These are phyloP conservation scores for Lactarius trivialis DNA, from an alignment of 768 basidiomycete genomes.

Conservation along the genomic window DNA sequence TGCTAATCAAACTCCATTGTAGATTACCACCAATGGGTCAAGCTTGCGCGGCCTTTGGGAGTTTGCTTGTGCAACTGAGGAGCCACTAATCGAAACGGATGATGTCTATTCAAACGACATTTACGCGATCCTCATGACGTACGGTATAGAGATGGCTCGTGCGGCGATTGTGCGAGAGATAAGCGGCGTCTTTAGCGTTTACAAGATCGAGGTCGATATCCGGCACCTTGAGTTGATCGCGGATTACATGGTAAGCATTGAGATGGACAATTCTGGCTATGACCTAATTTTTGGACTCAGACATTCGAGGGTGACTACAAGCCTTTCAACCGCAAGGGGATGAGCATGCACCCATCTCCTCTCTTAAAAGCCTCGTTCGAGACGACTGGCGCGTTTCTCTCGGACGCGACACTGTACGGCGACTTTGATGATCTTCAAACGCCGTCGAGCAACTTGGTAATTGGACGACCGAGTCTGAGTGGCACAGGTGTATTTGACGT, in stretches of 20 bases:
- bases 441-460: slow-evolving; percentile 86
- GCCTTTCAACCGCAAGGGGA: slow-evolving; percentile 95
- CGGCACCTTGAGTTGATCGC: slow-evolving; percentile 96
- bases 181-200: slow-evolving; percentile 84
- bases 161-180: slow-evolving; percentile 88
- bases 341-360: slow-evolving; percentile 89
- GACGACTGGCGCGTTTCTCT: slow-evolving; percentile 88
- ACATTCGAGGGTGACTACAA: slow-evolving; percentile 98
- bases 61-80: slow-evolving; percentile 42
- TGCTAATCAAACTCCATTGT: slow-evolving; percentile 9
- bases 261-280: background rate
- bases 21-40: slow-evolving; percentile 89
- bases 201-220: slow-evolving; percentile 91
- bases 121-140: slow-evolving; percentile 81
- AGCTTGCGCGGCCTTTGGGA: slow-evolving; percentile 89
- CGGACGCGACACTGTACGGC: slow-evolving; percentile 86
- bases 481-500: slow-evolving; percentile 97
- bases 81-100: slow-evolving; percentile 60
- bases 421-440: slow-evolving; percentile 91
- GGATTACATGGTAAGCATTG: slow-evolving; percentile 87
- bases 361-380: slow-evolving; percentile 97
- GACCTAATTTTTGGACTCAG: slow-evolving; percentile 36
- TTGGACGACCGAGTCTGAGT: slow-evolving; percentile 80
- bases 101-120: slow-evolving; percentile 93
- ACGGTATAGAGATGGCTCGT: slow-evolving; percentile 96